phyloP scores from a whole-genome alignment of 306 rosid species.

The Malus sylvestris region DNA sequence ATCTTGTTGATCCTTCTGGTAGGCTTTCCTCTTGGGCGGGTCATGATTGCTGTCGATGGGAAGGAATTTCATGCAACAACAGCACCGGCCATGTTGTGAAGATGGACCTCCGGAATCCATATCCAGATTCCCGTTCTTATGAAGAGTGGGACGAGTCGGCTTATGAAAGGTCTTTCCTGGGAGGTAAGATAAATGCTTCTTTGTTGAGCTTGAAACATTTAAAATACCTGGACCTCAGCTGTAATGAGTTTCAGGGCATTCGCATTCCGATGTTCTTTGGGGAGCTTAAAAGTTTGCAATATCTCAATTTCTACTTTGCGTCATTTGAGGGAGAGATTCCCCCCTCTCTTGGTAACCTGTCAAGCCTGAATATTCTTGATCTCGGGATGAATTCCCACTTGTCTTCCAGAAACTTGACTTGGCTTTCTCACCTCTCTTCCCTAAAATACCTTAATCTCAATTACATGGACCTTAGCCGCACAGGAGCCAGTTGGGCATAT shows the following conservation, averaged over 20 bases:
- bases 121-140: too few species aligned
- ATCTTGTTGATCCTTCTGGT: slow-evolving; percentile 24
- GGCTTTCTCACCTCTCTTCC: too few species aligned
- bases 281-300: neutral
- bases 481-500: too few species aligned
- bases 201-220: neutral
- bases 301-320: neutral
- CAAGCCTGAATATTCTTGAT: too few species aligned
- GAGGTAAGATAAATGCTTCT: neutral
- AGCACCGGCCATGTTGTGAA: slow-evolving; percentile 24
- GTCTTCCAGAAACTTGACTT: too few species aligned
- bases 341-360: too few species aligned
- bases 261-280: neutral
- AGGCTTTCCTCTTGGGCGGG: slow-evolving; percentile 34
- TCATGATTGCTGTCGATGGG: slow-evolving; percentile 29
- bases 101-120: slow-evolving; percentile 23
- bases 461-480: too few species aligned
- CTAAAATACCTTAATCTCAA: too few species aligned
- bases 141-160: neutral
- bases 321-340: neutral
- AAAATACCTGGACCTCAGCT: neutral
- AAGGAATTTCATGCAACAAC: slow-evolving; percentile 23
- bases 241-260: neutral
- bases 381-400: too few species aligned
- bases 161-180: neutral